A percentile compares a stretch with the other conserved stretches of the same genome.
These are phyloP conservation scores for Colletotrichum eleusines DNA, from an alignment of 2,329 filamentous ascomycete species.

Conservation along the genomic window DNA sequence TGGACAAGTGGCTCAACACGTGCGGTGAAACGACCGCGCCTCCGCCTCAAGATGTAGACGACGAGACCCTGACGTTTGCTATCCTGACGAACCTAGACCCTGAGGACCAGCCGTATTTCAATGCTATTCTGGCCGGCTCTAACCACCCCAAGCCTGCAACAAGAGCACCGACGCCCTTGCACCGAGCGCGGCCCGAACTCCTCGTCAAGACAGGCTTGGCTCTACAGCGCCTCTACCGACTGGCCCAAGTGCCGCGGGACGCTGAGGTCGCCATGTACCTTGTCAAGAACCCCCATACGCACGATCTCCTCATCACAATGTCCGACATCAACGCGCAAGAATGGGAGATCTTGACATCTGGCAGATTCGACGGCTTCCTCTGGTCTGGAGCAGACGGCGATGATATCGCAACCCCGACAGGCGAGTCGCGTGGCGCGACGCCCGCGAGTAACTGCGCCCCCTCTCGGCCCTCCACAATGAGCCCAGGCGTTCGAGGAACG, in stretches of 20 bases:
- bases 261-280: conserved; percentile 89
- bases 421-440: conserved; percentile 64
- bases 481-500: conserved; percentile 56
- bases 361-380: conserved; percentile 94
- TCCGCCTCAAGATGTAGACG: conserved; percentile 89
- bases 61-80: conserved; percentile 93
- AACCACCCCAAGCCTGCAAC: conserved; percentile 66
- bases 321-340: conserved; percentile 91
- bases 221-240: conserved; percentile 86
- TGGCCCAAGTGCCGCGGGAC: conserved; percentile 80
- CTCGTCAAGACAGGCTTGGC: conserved; percentile 81
- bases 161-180: conserved; percentile 77
- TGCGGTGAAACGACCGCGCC: conserved; percentile 80
- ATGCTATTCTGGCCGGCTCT: conserved; percentile 77
- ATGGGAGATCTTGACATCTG: conserved; percentile 95
- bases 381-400: conserved; percentile 89
- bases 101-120: conserved; percentile 83
- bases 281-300: conserved; percentile 82
- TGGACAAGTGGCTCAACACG: conserved; percentile 89
- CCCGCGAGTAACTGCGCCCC: conserved; percentile 63
- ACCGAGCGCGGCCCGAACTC: conserved; percentile 76
- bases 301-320: conserved; percentile 88
- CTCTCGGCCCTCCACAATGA: conserved; percentile 49
- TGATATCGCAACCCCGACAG: conserved; percentile 54
- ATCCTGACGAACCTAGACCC: conserved; percentile 88